A percentile compares a stretch with the other conserved stretches of the same genome.
These are phyloP conservation scores for Tuber umbilicatum DNA, from an alignment of 495 filamentous ascomycete genomes.

Conservation along the genomic window DNA sequence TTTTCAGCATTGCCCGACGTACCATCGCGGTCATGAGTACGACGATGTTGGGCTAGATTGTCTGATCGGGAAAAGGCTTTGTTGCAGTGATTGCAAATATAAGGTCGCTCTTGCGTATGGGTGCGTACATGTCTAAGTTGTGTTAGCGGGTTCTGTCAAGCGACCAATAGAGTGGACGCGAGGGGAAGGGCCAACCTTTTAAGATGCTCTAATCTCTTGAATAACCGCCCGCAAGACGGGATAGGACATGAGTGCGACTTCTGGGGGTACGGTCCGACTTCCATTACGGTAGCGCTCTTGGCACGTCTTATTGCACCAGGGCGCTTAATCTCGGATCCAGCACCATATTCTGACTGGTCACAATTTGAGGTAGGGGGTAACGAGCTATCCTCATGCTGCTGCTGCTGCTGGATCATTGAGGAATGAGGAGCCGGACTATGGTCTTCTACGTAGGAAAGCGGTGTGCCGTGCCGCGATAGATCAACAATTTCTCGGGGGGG, in stretches of 20 bases:
- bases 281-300: conserved; percentile 92
- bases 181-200: conserved; percentile 71
- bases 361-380: conserved; percentile 59
- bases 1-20: conserved; percentile 32
- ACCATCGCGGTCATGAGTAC: conserved; percentile 77
- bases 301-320: conserved; percentile 73
- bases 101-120: conserved; percentile 97
- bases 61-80: conserved; percentile 98
- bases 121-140: conserved; percentile 90
- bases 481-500: conserved; percentile 76
- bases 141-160: conserved; percentile 52
- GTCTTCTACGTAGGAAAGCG: conserved; percentile 70
- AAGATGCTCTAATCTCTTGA: conserved; percentile 97
- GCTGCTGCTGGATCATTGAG: conserved; percentile 50
- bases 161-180: conserved; percentile 49
- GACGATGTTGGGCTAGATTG: conserved; percentile 97
- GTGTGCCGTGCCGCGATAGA: conserved; percentile 82
- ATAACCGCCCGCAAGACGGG: conserved; percentile 89
- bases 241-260: conserved; percentile 99
- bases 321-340: conserved; percentile 60
- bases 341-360: conserved; percentile 53
- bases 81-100: conserved; percentile 92
- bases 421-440: conserved; percentile 63
- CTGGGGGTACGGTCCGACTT: conserved; percentile 89
- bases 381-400: conserved; percentile 53